Conservation (phyloP, 148 eudicot species). For the Heliamphora exappendiculata region DNA sequence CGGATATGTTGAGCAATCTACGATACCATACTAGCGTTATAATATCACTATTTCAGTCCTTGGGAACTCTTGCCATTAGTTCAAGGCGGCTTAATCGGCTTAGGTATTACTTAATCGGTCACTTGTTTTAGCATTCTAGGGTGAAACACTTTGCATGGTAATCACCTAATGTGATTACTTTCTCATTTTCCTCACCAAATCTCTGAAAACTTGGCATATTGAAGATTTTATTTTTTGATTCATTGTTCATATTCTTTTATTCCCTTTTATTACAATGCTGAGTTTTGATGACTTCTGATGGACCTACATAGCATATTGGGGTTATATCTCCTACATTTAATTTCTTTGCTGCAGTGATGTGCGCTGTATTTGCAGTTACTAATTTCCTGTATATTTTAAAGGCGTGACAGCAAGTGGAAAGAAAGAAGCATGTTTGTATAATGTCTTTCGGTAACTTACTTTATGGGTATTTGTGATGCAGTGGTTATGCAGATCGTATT, state of each 20-base stretch:
- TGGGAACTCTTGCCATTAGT: conserved; percentile 92
- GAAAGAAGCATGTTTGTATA: neutral
- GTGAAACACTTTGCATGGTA: neutral
- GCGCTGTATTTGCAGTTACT: neutral
- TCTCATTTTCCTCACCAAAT: neutral
- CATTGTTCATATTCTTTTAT: neutral
- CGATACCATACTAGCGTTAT: conserved; percentile 98
- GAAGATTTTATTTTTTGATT: neutral
- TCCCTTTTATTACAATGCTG: neutral
- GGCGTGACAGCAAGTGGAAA: neutral
- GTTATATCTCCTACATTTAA: neutral
- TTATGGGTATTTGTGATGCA: conserved; percentile 24
- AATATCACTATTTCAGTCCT: conserved; percentile 81
- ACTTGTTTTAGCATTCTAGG: conserved; percentile 8
- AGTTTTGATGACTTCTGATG: conserved; percentile 3
- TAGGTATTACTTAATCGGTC: conserved; percentile 42
- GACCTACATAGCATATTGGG: neutral
- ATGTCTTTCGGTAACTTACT: neutral
- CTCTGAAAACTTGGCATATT: neutral
- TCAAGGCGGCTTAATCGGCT: conserved; percentile 92
- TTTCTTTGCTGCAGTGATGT: neutral
- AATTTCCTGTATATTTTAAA: neutral
- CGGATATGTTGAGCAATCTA: conserved; percentile 97
- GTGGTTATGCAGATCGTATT: conserved; percentile 98
- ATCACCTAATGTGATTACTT: neutral